Evolutionary conservation across 2,329 filamentous ascomycete genomes (phyloP).

Genomic region (Talaromyces atroroseus): DNA sequence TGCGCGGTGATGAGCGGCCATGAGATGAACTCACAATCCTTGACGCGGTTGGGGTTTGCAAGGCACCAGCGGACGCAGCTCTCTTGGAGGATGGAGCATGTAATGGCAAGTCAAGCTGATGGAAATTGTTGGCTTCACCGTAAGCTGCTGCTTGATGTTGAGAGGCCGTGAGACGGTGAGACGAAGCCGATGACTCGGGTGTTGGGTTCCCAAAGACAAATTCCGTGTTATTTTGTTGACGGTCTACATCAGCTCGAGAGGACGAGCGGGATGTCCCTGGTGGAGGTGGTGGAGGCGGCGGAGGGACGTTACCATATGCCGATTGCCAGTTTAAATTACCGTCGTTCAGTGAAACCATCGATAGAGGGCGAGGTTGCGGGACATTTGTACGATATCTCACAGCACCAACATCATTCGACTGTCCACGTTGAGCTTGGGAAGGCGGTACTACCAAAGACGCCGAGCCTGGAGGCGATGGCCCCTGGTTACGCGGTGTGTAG

Average conservation of each 20-base stretch:
- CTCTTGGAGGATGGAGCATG: conserved; percentile 38
- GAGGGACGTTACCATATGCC: conserved; percentile 26
- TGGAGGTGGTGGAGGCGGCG: conserved; percentile 31
- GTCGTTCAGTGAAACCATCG: conserved; percentile 26
- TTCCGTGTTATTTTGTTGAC: conserved; percentile 19
- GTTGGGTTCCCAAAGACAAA: conserved; percentile 1
- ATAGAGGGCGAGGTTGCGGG: conserved; percentile 26
- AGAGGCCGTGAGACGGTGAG: neutral
- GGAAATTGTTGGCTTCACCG: conserved; percentile 13
- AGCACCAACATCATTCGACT: conserved; percentile 8
- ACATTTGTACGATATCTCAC: conserved; percentile 7
- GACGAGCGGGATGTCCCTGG: conserved; percentile 28
- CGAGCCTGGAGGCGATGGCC: conserved; percentile 14
- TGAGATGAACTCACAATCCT: conserved; percentile 29
- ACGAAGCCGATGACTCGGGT: conserved; percentile 4
- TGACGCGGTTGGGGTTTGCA: conserved; percentile 31
- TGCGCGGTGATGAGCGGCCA: conserved; percentile 27
- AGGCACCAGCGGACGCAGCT: conserved; percentile 42
- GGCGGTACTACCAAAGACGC: conserved; percentile 17
- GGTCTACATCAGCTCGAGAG: conserved; percentile 27
- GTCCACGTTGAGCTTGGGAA: conserved; percentile 19
- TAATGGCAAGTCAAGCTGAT: conserved; percentile 20
- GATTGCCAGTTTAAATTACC: conserved; percentile 22
- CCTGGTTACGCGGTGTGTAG: conserved; percentile 33
- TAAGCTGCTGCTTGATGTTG: conserved; percentile 15